Evolutionary conservation across 805 yeast species (phyloP).

Genomic region (Candida patagonica): DNA sequence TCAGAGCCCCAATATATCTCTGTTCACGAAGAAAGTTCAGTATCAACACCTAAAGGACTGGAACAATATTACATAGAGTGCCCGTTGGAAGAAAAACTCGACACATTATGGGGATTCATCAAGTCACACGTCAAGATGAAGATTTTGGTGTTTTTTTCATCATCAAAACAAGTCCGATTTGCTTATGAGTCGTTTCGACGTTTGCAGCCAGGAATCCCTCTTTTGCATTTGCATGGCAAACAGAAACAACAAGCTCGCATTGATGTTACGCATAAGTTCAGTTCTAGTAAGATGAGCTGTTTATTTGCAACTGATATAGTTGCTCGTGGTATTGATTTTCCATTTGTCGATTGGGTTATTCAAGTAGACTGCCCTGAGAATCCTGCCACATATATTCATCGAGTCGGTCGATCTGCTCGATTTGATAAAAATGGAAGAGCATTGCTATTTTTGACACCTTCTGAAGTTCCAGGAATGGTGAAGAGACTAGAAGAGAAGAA

Average conservation of each 20-base stretch:
- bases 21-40: constrained; percentile 30
- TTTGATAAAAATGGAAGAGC: constrained; percentile 81
- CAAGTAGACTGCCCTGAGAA: constrained; percentile 91
- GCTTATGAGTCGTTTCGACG: constrained; percentile 81
- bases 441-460: constrained; percentile 70
- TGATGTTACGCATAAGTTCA: constrained; percentile 71
- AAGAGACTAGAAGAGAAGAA: constrained; percentile 50
- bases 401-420: constrained; percentile 87
- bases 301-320: constrained; percentile 85
- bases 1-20: constrained; percentile 54
- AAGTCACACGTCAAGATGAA: constrained; percentile 74
- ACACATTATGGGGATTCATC: constrained; percentile 76
- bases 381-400: constrained; percentile 76
- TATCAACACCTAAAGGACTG: constrained; percentile 69
- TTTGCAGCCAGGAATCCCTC: constrained; percentile 84
- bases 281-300: constrained; percentile 71
- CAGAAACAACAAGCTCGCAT: constrained; percentile 84
- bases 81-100: constrained; percentile 71
- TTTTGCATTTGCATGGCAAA: constrained; percentile 78
- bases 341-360: constrained; percentile 90
- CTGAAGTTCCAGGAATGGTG: constrained; percentile 71
- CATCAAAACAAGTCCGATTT: constrained; percentile 85
- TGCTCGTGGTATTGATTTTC: constrained; percentile 87
- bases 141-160: constrained; percentile 73
- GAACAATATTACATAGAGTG: constrained; percentile 75